These are phyloP conservation scores for Candida silvatica DNA, from an alignment of 805 yeast species.

Conservation along the genomic window DNA sequence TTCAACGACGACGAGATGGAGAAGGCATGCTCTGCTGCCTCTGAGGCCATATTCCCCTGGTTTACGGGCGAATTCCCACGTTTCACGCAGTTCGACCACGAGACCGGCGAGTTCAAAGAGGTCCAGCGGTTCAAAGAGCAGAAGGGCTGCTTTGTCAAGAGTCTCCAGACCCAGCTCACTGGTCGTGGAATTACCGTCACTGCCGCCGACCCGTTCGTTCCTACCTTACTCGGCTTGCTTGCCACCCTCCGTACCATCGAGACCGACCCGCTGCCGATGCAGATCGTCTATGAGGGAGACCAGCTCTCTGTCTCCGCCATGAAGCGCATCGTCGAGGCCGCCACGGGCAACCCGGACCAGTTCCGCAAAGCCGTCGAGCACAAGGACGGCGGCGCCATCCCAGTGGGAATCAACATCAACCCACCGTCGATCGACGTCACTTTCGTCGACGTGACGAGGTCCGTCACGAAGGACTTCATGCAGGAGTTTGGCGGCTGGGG, in stretches of 20 bases:
- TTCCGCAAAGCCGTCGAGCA: conserved; percentile 13
- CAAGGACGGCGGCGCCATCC: too few species aligned
- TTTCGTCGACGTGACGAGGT: conserved; percentile 25
- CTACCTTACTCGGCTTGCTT: conserved; percentile 40
- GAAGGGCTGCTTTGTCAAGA: conserved; percentile 20
- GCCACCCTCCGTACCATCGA: conserved; percentile 40
- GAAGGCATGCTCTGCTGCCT: conserved; percentile 2
- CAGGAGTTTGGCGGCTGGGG: conserved; percentile 21
- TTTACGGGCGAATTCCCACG: conserved; percentile 29
- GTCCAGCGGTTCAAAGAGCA: conserved; percentile 2
- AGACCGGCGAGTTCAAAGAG: conserved; percentile 9
- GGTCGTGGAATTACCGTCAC: conserved; percentile 52
- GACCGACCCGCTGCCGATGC: conserved; percentile 38
- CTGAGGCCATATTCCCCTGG: conserved; percentile 31
- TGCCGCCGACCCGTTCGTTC: conserved; percentile 33
- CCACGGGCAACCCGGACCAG: conserved; percentile 23
- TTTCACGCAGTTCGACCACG: conserved; percentile 28
- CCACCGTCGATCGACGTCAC: conserved; percentile 20
- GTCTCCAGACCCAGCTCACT: conserved; percentile 19
- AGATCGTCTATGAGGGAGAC: conserved; percentile 29
- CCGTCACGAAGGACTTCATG: conserved; percentile 17
- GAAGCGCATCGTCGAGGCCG: conserved; percentile 24
- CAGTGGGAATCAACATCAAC: conserved; percentile 6
- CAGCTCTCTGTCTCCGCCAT: conserved; percentile 28
- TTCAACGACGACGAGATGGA: conserved; percentile 2